These are phyloP conservation scores for Phytophthora constricta DNA, from an alignment of 352 stramenopile genomes.

Conservation along the genomic window DNA sequence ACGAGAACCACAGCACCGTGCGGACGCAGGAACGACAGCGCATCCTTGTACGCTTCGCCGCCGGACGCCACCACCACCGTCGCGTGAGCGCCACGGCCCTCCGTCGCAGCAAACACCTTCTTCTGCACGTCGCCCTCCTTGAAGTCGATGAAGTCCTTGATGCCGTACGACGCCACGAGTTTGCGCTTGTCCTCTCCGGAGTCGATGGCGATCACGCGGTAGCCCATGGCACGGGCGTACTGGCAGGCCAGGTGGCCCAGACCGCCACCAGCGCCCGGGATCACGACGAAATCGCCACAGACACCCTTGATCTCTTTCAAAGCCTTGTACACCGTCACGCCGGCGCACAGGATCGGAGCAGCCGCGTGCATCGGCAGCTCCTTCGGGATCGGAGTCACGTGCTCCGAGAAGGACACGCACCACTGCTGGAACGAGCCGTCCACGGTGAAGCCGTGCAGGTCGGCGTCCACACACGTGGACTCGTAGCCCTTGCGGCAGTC, in stretches of 20 bases:
- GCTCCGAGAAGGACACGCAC: slow-evolving; percentile 69
- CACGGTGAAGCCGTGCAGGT: slow-evolving; percentile 43
- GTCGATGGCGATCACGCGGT: slow-evolving; percentile 76
- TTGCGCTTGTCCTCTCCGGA: slow-evolving; percentile 65
- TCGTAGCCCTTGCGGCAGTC: slow-evolving; percentile 59
- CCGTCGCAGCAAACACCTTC: slow-evolving; percentile 46
- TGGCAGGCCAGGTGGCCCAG: slow-evolving; percentile 85
- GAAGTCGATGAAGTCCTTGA: slow-evolving; percentile 73
- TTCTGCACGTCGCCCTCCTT: slow-evolving; percentile 56
- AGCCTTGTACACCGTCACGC: slow-evolving; percentile 87
- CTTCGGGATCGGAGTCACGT: slow-evolving; percentile 74
- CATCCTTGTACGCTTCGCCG: slow-evolving; percentile 53
- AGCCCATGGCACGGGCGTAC: slow-evolving; percentile 72
- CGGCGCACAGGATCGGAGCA: slow-evolving; percentile 83
- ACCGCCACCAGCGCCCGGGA: slow-evolving; percentile 69
- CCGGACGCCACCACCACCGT: slow-evolving; percentile 76
- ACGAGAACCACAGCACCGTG: slow-evolving; percentile 74
- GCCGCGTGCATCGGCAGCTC: slow-evolving; percentile 51
- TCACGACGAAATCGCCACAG: slow-evolving; percentile 51
- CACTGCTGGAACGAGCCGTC: slow-evolving; percentile 59
- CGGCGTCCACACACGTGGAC: slow-evolving; percentile 41
- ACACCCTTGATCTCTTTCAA: slow-evolving; percentile 60
- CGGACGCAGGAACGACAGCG: slow-evolving; percentile 65
- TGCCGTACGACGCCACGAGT: slow-evolving; percentile 64
- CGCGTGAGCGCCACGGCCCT: slow-evolving; percentile 60